Evolutionary conservation across 2,329 filamentous ascomycete species (phyloP).

Genomic region (Pseudogymnoascus sp.): DNA sequence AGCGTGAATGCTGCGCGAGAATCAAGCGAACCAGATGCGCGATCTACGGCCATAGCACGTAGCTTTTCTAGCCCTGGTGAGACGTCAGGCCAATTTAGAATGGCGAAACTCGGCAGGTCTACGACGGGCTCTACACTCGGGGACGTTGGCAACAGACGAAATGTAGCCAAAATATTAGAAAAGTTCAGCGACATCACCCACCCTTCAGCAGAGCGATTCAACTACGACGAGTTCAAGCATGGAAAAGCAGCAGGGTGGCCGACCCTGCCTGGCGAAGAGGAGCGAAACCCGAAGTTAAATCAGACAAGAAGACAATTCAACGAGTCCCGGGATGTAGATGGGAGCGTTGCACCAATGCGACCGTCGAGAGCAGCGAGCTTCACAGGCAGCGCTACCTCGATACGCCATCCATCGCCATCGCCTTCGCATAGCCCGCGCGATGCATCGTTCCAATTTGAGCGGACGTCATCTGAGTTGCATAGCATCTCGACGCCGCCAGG

Average conservation of each 20-base stretch:
- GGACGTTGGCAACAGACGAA: constrained; percentile 30
- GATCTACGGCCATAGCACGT: background rate
- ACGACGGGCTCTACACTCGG: background rate
- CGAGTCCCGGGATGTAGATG: constrained; percentile 26
- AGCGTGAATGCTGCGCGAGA: constrained; percentile 2
- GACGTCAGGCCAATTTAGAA: background rate
- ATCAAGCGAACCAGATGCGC: constrained; percentile 2
- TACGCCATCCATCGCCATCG: constrained; percentile 19
- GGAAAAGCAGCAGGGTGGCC: constrained; percentile 43
- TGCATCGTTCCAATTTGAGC: constrained; percentile 17
- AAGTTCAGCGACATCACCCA: constrained; percentile 38
- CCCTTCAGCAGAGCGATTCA: constrained; percentile 35
- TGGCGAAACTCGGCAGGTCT: background rate
- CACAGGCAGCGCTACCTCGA: constrained; percentile 26
- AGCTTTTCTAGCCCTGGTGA: constrained; percentile 12
- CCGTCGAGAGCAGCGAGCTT: constrained; percentile 34
- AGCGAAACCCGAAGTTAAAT: constrained; percentile 34
- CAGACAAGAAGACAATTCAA: constrained; percentile 35
- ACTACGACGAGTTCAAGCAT: constrained; percentile 40
- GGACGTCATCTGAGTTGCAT: constrained; percentile 14
- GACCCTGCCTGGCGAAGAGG: constrained; percentile 44
- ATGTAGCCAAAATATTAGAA: constrained; percentile 36
- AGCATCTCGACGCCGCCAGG: constrained; percentile 10
- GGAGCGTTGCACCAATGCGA: constrained; percentile 24
- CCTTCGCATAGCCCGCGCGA: constrained; percentile 14